phyloP scores from a whole-genome alignment of 176 grass and related monocot species.

The Juncus effusus region DNA sequence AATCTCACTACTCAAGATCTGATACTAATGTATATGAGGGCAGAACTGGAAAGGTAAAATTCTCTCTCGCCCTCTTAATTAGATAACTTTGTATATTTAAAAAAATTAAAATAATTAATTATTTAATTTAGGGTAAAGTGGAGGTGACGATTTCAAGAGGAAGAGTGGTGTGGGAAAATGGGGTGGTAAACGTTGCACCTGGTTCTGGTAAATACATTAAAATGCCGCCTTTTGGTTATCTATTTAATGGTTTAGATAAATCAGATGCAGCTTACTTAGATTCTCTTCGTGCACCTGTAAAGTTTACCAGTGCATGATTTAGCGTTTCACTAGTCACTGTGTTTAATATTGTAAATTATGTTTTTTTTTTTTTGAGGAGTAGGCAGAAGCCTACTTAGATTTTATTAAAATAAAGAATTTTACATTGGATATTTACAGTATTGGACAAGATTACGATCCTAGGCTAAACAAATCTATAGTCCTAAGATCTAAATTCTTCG shows the following conservation, averaged over 20 bases:
- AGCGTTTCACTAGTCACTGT: too few species aligned
- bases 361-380: too few species aligned
- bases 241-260: slow-evolving; percentile 89
- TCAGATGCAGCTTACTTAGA: slow-evolving; percentile 51
- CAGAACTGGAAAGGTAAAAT: slow-evolving; percentile 67
- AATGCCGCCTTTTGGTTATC: slow-evolving; percentile 62
- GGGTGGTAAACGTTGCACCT: slow-evolving; percentile 47
- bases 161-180: slow-evolving; percentile 76
- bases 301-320: slow-evolving; percentile 27
- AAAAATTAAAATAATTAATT: too few species aligned
- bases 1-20: slow-evolving; percentile 70
- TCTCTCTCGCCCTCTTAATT: background rate
- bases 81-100: too few species aligned
- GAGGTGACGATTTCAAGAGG: slow-evolving; percentile 85
- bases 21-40: slow-evolving; percentile 83
- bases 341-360: too few species aligned
- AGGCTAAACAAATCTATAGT: too few species aligned
- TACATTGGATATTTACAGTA: too few species aligned
- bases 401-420: too few species aligned
- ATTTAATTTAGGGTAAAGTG: slow-evolving; percentile 57
- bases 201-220: slow-evolving; percentile 70
- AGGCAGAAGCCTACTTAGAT: too few species aligned
- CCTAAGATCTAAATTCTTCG: too few species aligned
- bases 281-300: slow-evolving; percentile 40
- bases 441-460: too few species aligned